Evolutionary conservation across 352 stramenopile species (phyloP), one percentile per base, ranked within the genome.

Genomic region (Blastocystis sp.): DNA sequence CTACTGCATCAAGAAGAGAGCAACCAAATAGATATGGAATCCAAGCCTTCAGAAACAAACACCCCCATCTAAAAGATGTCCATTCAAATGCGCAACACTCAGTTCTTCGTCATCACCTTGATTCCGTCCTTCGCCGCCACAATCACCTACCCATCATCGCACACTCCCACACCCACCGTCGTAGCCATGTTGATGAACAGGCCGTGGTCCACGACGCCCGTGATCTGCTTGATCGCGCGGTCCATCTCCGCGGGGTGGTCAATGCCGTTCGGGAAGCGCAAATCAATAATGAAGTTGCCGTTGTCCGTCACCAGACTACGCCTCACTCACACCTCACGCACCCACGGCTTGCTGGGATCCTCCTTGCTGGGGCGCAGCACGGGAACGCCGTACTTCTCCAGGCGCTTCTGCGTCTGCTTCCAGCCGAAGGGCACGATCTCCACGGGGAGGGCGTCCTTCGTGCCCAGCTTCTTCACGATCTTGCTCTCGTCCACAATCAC

Each of bases 401-500:
- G 43, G 43, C 71, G 53, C 19, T 66, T 62, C 60, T 64, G 60
- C n/a, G 71, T 81, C 53, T 62, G 38, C 9, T 66, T n/a, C 10
- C 41, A 81, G 53, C 71, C 71, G 62, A 81, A 81, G 41, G 14
- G 71, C 5, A 45, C 43, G 34, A 81, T 34, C 34, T 81, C 71
- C 34, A 81, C 71, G 43, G 71, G 71, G 62, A 81, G 11, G 21
- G 53, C 14, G 28, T 53, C 17, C 60, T 81, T 81, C 14, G 17
- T 34, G 21, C 11, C 71, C 10, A 81, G 53, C 14, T 81, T 77
- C 9, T 11, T 40, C 28, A 81, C 71, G 14, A 62, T 62, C 34
- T 81, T 81, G 60, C 14, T 81, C 41, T 81, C 14, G 62, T 81
- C 71, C 23, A 81, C 71, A 74, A 81, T 81, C 11, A 81, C 60